Evolutionary conservation across 768 basidiomycete species (phyloP), one percentile per base, ranked within the genome.

Genomic region (Leucogyrophana mollusca): DNA sequence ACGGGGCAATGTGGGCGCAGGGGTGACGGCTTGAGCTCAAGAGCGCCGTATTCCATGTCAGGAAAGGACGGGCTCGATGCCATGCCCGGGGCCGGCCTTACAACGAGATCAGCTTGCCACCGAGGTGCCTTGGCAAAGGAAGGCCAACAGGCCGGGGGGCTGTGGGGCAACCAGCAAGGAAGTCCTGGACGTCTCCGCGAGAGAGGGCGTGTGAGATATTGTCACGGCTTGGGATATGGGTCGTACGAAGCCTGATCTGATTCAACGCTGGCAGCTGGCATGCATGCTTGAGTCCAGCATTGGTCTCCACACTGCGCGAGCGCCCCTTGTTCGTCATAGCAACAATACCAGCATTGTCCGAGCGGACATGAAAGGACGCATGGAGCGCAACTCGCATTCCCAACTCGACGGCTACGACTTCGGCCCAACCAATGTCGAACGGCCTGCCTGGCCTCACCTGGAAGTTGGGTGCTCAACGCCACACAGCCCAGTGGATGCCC

Each of bases 401-500:
- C 0, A 73, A 51, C 46, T 73, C 66, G 14, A 73, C 55, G 9
- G 64, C 70, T 0, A 69, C 59, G 3, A 65, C 63, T 44, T 73
- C 70, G 20, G 71, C 71, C 71, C 71, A 72, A 0, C 63, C 66
- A 32, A 72, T 72, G 52, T 69, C 60, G 60, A 34, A 55, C 0
- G 40, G 14, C n/a, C 46, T 22, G 0, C 44, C 16, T 1, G 63
- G 68, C 0, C 69, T 66, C 2, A 68, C 65, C 0, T 11, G 8
- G n/a, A 67, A 51, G 0, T 65, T 67, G 7, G 48, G 45, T 0
- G 62, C 58, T 56, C 56, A 68, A 0, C 17, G 4, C 69, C 68
- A 71, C 0, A 52, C 60, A 2, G 44, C 64, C 63, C 62, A 73
- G 17, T 35, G 45, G 2, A 6, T 14, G 2, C 52, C 56, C 4